Base-by-base conservation (phyloP, 2,329 filamentous ascomycete genomes). In the Epichloe hybrida region DNA sequence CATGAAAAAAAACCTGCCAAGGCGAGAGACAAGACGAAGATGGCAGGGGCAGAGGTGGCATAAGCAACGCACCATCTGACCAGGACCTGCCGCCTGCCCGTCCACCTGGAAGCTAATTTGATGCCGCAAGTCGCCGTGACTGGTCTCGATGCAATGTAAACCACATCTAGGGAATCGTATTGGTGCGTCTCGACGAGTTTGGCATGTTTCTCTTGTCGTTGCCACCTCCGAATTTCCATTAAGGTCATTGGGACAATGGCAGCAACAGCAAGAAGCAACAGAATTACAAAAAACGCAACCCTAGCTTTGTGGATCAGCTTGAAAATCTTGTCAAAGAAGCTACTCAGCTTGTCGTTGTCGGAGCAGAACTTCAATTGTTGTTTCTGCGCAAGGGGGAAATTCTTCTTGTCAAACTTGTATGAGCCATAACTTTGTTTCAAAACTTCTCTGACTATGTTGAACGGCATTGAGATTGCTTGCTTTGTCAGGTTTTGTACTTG, bases 301-400 rank as follows among this genome's bases (percentile, higher is more conserved):
- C 81, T 81, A 45, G 86, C 86, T 20, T 77, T 76, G 50, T 75
- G 69, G n/a, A 84, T 79, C 43, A 88, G 73, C 27, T 79, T 69
- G 48, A 80, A 79, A 1, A 97, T 73, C 12, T 74, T 74, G 51
- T 83, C 72, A 66, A 98, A 98, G 72, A 97, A 97, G 56, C 82
- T 74, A 61, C 83, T 81, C 66, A 98, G 85, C 35, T 79, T 81
- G 56, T 87, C 77, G 68, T 93, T 88, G 62, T 88, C 81, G 41
- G 88, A 88, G 72, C 93, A 98, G 70, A 98, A 97, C 1, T 77
- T 83, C 49, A 98, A 73, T 38, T 81, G 72, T 66, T 94, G 77
- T 70, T 95, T 95, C 58, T 83, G 71, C 1, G 93, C 89, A 3
- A 95, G 76, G 90, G 90, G 88, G 59, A 98, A 91, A 9, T 84